Evolutionary conservation across 1,284 basidiomycete species (phyloP), one percentile per base, ranked within the genome.

Genomic region (Apiotrichum sp.): DNA sequence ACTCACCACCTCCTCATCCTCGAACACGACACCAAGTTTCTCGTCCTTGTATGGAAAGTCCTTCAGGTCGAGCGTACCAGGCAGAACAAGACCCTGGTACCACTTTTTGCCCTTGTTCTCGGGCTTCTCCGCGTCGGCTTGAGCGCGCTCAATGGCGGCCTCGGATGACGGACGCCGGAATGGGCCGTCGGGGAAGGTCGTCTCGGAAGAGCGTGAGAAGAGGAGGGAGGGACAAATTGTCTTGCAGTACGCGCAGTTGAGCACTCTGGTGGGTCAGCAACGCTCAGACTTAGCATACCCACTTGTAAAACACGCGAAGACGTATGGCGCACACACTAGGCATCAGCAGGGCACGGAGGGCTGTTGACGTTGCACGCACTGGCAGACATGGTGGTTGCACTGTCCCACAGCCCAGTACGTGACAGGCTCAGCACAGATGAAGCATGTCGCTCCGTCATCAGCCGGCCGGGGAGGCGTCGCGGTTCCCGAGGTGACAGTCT

Each of bases 241-340:
- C 87, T 98, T 98, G 82, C 96, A 98, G 73, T 96, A 96, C 2
- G 93, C 92, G 74, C 95, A 98, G 13, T 95, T 89, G 54, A 78
- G 78, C 71, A 87, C 89, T 78, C 74, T 76, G 50, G 13, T 8
- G 7, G 9, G 36, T 36, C 7, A 22, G 41, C 16, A 16, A 48
- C 22, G 33, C 35, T 29, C 9, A 33, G 9, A 4, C n/a, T 36
- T 34, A 39, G 22, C 22, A 22, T 22, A 22, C 70, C 63, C 48
- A 76, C 73, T 98, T 98, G 81, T 98, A 98, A 56, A 98, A 80
- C 1, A 91, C 92, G 34, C 93, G 79, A 32, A 98, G 77, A n/a
- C 95, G 83, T 49, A 98, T 78, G 1, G 90, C 86, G 70, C 95
- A 98, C 55, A 96, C 86, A 77, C 75, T 76, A 58, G 32, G 14